Percentiles rank a stretch among this genome's conserved stretches.
Conservation (phyloP, 768 basidiomycete species). For the Phlebiopsis gigantea region DNA sequence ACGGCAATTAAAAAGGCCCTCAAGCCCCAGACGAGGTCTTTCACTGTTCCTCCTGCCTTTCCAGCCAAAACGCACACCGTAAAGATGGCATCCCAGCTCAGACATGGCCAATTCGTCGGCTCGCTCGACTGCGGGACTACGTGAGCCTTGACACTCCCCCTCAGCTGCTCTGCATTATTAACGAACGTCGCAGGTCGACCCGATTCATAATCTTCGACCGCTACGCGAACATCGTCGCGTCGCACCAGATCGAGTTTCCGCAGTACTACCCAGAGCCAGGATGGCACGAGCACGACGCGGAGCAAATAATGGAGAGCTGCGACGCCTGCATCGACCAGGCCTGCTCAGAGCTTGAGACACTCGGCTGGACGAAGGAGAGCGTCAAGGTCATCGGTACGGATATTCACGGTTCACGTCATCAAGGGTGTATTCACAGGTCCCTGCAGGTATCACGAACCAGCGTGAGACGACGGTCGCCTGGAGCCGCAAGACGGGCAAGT, state of each 20-base stretch:
- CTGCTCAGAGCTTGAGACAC: conserved; percentile 57
- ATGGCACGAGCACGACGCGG: conserved; percentile 96
- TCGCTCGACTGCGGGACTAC: conserved; percentile 95
- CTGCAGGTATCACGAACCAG: conserved; percentile 88
- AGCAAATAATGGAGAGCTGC: conserved; percentile 72
- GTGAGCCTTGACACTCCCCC: conserved; percentile 39
- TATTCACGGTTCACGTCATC: background rate
- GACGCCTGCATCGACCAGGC: conserved; percentile 72
- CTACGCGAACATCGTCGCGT: conserved; percentile 80
- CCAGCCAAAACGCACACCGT: background rate
- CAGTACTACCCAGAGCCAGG: conserved; percentile 91
- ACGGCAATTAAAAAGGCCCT: background rate
- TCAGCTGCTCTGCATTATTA: no score
- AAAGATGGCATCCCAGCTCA: conserved; percentile 32
- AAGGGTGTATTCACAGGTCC: background rate
- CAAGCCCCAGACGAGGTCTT: background rate
- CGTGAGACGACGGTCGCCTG: conserved; percentile 94
- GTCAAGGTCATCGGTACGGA: conserved; percentile 87
- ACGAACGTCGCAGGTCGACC: conserved; percentile 54
- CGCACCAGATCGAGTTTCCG: conserved; percentile 89
- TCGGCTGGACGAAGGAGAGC: conserved; percentile 75
- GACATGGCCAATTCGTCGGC: conserved; percentile 80
- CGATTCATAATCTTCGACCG: conserved; percentile 90
- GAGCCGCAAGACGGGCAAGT: conserved; percentile 86
- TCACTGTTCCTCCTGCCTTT: background rate